Base-by-base conservation (phyloP, 495 filamentous ascomycete species). In the Xanthoparmelia taractica region DNA sequence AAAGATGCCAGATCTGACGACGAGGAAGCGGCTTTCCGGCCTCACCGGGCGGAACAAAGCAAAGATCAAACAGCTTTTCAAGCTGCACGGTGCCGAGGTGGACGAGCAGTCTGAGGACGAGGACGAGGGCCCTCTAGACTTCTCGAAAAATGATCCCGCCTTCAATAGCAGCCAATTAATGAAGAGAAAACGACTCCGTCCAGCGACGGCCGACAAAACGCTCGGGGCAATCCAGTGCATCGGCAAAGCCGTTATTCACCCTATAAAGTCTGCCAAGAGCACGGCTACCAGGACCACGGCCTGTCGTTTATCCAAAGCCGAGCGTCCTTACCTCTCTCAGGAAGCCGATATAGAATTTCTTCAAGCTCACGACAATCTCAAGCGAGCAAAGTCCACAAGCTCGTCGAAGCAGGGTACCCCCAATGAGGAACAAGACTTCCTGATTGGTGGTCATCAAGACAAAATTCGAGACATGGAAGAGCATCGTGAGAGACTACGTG, bases 331-430 rank as follows among this genome's bases (percentile, higher is more conserved):
- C 65, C 65, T 73, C 37, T 77, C 70, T 6, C 70, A 67, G 40
- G 68, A 73, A 63, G 69, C 65, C 17, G 73, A 79, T 52, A 64
- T 71, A 12, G 72, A 79, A n/a, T 70, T 78, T 41, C 58, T 78
- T 12, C 67, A 73, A 37, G 75, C 74, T 18, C 69, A 76, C 58
- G 69, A 76, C 59, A 68, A 69, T 36, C 64, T 79, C 6, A 56
- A 68, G 18, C 54, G 66, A 13, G 65, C 61, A 31, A 61, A 66
- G 52, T 66, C 64, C 5, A 29, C 47, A 13, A 45, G 69, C 31
- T 63, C 70, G 29, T 69, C 63, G 17, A 60, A 55, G 34, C 58
- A 60, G 27, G 57, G 13, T 11, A 45, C 52, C 13, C 60, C 57
- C 7, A 67, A 64, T 25, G 68, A 72, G 37, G 66, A 70, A 27